Evolutionary conservation across 2,329 filamentous ascomycete genomes (phyloP), one percentile per base, ranked within the genome.

Genomic region (Fusarium praegraminearum): DNA sequence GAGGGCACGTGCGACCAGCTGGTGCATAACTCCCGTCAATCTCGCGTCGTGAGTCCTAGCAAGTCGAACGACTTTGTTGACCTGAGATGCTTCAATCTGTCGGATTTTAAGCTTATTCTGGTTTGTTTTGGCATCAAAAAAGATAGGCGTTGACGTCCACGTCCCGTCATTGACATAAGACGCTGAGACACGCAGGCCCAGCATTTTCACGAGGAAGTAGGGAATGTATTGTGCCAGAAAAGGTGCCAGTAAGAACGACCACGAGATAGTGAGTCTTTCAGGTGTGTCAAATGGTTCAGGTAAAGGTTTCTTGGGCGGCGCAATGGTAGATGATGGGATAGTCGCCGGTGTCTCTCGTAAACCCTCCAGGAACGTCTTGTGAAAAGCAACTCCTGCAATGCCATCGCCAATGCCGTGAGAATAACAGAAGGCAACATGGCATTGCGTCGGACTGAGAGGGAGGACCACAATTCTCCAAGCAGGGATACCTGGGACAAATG

Each of bases 381-480:
- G 74, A 13, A 76, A 76, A 26, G 51, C 52, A 11, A 64, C 30
- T 7, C 74, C 74, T 2, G 69, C 54, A 2, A 71, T 49, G 3
- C 74, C 74, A 22, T 76, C 74, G 0, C 74, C 72, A 26, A 76
- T 73, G 1, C 61, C 53, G 16, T 76, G 74, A 24, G 72, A 75
- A 40, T 58, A 76, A 3, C 60, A 57, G 38, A 75, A 75, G 1
- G 59, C 57, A 36, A 76, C 8, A 36, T 75, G 70, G 22, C 66
- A 74, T n/a, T 63, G 55, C 3, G 38, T 45, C 0, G 41, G 6
- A 2, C 43, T 10, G 2, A 75, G 30, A 5, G 70, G 71, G 2
- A 73, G 54, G 3, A 76, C 47, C 0, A 67, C 47, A 7, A 76
- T 64, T n/a, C 61, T 73, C 74, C 74, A 76, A 2, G 67, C 69